Evolutionary conservation across 441 rosid species (phyloP), one percentile per base, ranked within the genome.

Genomic region (Brassica hybrid): DNA sequence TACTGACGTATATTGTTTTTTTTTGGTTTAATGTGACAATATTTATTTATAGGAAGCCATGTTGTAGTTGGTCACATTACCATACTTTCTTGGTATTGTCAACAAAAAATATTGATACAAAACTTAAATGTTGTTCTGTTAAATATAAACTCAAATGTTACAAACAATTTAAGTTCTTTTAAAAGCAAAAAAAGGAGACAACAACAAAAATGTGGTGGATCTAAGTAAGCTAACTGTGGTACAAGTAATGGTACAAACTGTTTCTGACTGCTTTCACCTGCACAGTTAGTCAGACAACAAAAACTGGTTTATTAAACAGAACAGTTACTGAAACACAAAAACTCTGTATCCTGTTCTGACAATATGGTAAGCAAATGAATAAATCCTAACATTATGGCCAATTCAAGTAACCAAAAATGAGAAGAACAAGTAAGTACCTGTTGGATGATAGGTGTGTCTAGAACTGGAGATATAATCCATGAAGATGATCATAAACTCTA

Each of bases 191-290:
- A 0, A 10, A 25, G 27, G 11, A 27, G 0, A 61, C 7, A 56
- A 65, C 52, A 43, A 72, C 16, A 71, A 72, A 77, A 71, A 72
- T 77, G 76, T 65, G 76, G 57, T 57, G 19, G 52, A 50, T 60
- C 65, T 67, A 67, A 67, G 60, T 23, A 23, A 27, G 32, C 77
- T 72, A 78, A 73, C 34, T 59, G 64, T 59, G 63, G 69, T 32
- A 58, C 81, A 72, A 48, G 67, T 45, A 67, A 59, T 59, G 1
- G 38, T 73, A 78, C 78, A 78, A 72, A 45, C 74, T 54, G 66
- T 67, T 61, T 23, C 69, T 67, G 74, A 73, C 70, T 67, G 77
- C 69, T 73, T 78, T 68, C 71, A 68, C 73, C 81, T 78, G 78
- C 81, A 67, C 38, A 61, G 17, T 14, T 19, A 50, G 12, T 27